Base-by-base conservation (phyloP, 495 filamentous ascomycete genomes). In the Podospora fimiseda region DNA sequence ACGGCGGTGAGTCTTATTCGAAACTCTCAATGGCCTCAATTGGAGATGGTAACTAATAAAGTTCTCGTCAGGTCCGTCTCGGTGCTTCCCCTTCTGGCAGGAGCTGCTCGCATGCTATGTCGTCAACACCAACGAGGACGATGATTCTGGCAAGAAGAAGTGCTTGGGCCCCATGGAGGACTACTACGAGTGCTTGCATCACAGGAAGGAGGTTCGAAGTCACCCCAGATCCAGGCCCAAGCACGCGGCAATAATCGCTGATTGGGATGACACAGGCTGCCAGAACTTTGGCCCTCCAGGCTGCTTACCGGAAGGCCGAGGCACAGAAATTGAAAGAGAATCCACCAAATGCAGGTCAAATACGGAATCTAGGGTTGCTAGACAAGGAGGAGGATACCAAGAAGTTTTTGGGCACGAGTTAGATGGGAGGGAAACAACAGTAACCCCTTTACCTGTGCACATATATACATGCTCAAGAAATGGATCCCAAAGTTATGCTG, bases 51-150 rank as follows among this genome's bases (percentile, higher is more conserved):
- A 44, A 49, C 53, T 37, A 33, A 47, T 24, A 33, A 47, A 30
- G 11, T 16, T 14, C 14, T 30, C 22, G 21, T 11, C 69, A 95
- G 91, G 89, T 62, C 86, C 83, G 55, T 83, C 82, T 62, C 85
- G 95, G 74, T 99, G 93, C 84, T 97, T 94, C 73, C 87, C 89
- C 67, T 99, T 96, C 82, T 99, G 94, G 94, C 93, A 94, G 74
- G 89, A 94, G 64, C 74, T 90, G 50, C 83, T 94, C 57, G 86
- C 86, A 60, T 94, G 89, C 80, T 94, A 94, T 66, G 87, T 92
- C 43, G 80, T 90, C 64, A 91, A 92, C 70, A 83, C 86, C 44
- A 78, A 74, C 48, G 74, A 82, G 41, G 84, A 88, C 19, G 85
- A 91, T 61, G 78, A 81, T 50, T 77, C 81, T 9, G 90, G 90